Percentiles rank a stretch among this genome's conserved stretches.
phyloP scores from a whole-genome alignment of 345 rosid species.

The Tarenaya hassleriana region DNA sequence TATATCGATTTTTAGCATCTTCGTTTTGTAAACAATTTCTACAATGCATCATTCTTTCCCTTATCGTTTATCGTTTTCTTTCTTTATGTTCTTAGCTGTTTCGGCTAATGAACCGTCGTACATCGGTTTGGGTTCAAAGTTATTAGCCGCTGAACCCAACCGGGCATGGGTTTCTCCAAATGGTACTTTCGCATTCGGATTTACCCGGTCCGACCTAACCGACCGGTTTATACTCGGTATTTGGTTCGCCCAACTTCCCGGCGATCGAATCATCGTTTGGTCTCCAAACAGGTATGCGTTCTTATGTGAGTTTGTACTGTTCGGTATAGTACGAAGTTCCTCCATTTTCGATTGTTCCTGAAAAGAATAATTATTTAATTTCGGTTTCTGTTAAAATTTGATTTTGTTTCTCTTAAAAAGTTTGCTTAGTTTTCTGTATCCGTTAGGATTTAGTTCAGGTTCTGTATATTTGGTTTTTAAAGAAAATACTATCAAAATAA shows the following conservation, averaged over 20 bases:
- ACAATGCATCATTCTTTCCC: constrained; percentile 20
- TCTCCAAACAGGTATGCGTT: constrained; percentile 61
- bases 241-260: constrained; percentile 76
- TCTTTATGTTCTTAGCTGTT: constrained; percentile 18
- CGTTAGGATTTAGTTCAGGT: too few relatives aligned
- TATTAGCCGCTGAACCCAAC: constrained; percentile 38
- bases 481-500: too few relatives aligned
- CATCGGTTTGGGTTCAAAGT: constrained; percentile 53
- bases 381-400: too few relatives aligned
- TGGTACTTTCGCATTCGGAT: constrained; percentile 76
- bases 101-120: constrained; percentile 29
- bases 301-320: too few relatives aligned
- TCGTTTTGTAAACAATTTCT: constrained; percentile 11
- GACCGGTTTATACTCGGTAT: constrained; percentile 47
- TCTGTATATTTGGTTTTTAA: too few relatives aligned
- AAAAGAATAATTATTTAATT: too few relatives aligned
- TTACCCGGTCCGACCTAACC: constrained; percentile 31
- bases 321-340: too few relatives aligned
- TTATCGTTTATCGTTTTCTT: constrained; percentile 12
- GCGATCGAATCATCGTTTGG: constrained; percentile 75
- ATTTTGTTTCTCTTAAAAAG: too few relatives aligned
- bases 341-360: too few relatives aligned
- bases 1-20: constrained; percentile 13
- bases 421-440: too few relatives aligned
- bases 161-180: constrained; percentile 59